phyloP scores from a whole-genome alignment of 441 rosid genomes.

The Croton laevigatus region DNA sequence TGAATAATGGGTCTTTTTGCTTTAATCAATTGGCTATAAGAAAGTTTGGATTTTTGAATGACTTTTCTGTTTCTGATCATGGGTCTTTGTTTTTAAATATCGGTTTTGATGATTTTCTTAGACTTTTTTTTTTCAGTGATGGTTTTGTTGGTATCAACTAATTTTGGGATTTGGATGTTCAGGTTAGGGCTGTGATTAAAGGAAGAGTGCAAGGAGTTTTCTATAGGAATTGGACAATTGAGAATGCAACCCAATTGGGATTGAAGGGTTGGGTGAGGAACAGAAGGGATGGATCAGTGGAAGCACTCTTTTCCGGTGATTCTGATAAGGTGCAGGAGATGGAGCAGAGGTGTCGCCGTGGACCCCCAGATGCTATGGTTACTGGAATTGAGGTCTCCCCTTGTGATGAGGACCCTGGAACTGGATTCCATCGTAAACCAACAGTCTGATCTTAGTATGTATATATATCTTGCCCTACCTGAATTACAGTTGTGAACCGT shows the following conservation, averaged over 20 bases:
- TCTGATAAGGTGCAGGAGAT: slow-evolving; percentile 61
- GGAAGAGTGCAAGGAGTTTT: slow-evolving; percentile 94
- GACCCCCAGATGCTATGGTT: slow-evolving; percentile 74
- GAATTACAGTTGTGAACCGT: background rate
- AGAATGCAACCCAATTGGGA: slow-evolving; percentile 66
- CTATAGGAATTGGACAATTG: slow-evolving; percentile 86
- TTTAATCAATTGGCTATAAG: background rate
- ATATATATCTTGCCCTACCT: slow-evolving; percentile 5
- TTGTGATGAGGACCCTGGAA: slow-evolving; percentile 59
- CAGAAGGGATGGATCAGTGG: slow-evolving; percentile 82
- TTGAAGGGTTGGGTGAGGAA: slow-evolving; percentile 91
- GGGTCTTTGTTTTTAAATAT: background rate
- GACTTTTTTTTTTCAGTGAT: background rate
- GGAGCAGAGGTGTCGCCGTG: slow-evolving; percentile 87
- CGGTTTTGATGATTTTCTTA: background rate
- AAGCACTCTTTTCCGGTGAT: slow-evolving; percentile 77
- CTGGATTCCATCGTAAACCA: slow-evolving; percentile 52
- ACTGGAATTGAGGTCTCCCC: slow-evolving; percentile 77
- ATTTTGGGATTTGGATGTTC: slow-evolving; percentile 26
- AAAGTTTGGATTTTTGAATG: background rate
- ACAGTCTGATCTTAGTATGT: slow-evolving; percentile 47
- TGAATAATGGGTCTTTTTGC: background rate
- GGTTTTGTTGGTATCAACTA: slow-evolving; percentile 5
- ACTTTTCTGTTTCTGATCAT: background rate
- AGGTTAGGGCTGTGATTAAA: slow-evolving; percentile 70